Conservation (phyloP, 495 filamentous ascomycete species). For the Patellaria atrata region DNA sequence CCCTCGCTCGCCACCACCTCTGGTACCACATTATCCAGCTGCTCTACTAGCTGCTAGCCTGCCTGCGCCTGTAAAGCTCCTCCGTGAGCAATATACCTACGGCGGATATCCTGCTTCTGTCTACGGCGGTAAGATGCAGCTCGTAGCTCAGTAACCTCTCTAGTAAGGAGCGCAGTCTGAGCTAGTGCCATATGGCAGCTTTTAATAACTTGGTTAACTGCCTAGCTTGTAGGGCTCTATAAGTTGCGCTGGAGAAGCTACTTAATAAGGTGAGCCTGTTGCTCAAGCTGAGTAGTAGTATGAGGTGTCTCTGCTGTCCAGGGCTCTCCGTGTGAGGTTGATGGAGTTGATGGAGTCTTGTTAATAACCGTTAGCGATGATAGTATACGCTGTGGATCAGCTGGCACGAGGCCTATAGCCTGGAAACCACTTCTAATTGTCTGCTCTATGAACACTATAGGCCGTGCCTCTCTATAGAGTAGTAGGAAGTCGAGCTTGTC, state of each 20-base stretch:
- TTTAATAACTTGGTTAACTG: no score
- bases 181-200: background rate
- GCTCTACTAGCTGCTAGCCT: conserved; percentile 2
- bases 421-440: no score
- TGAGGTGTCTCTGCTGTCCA: no score
- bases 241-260: background rate
- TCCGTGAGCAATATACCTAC: conserved; percentile 2
- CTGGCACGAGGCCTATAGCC: no score
- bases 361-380: no score
- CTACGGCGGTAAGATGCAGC: background rate
- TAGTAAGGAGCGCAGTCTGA: background rate
- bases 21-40: conserved; percentile 1
- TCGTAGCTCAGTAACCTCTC: background rate
- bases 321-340: no score
- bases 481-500: no score
- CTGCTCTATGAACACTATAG: no score
- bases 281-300: no score
- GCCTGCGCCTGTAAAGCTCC: conserved; percentile 2
- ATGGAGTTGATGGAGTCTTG: no score
- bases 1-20: conserved; percentile 1
- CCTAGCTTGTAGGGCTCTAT: conserved; percentile 1
- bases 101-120: conserved; percentile 1
- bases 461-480: no score
- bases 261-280: conserved; percentile 3
- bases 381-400: no score